A percentile compares a stretch with the other conserved stretches of the same genome.
Conservation (phyloP, 805 yeast genomes). For the Candida sphagnicola region DNA sequence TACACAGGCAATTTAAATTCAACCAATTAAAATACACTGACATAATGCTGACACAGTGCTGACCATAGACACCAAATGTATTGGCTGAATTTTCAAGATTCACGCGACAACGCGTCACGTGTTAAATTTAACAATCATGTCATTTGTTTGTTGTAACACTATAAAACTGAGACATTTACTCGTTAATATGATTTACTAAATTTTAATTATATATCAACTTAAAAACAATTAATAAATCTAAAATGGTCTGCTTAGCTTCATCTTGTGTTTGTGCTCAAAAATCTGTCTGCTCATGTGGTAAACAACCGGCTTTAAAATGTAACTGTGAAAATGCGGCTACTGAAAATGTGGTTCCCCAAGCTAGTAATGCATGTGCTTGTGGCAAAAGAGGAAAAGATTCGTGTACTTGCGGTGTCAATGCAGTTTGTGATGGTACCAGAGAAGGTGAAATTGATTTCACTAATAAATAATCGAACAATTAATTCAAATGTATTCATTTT, state of each 20-base stretch:
- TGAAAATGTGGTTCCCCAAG: constrained; percentile 45
- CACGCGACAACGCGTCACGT: not conserved
- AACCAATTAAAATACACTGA: not conserved
- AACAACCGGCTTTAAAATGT: constrained; percentile 56
- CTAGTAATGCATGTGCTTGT: constrained; percentile 52
- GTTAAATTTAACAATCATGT: not conserved
- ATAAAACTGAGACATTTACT: not conserved
- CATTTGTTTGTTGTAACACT: not conserved
- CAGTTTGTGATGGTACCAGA: constrained; percentile 33
- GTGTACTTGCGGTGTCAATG: constrained; percentile 54
- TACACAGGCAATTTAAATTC: not conserved
- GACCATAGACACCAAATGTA: not conserved
- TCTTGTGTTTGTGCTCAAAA: constrained; percentile 57
- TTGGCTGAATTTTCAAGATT: not conserved
- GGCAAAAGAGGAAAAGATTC: constrained; percentile 51
- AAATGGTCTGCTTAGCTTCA: constrained; percentile 34
- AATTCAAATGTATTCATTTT: no score
- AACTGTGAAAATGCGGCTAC: constrained; percentile 47
- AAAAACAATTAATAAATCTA: constrained; percentile 1
- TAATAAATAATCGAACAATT: constrained; percentile 17
- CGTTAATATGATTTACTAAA: not conserved
- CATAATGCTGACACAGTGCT: not conserved
- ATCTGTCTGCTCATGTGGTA: constrained; percentile 63
- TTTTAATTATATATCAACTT: not conserved
- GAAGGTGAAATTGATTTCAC: constrained; percentile 63